Evolutionary conservation across 2,329 filamentous ascomycete species (phyloP).

Genomic region (Clarireedia sp.): DNA sequence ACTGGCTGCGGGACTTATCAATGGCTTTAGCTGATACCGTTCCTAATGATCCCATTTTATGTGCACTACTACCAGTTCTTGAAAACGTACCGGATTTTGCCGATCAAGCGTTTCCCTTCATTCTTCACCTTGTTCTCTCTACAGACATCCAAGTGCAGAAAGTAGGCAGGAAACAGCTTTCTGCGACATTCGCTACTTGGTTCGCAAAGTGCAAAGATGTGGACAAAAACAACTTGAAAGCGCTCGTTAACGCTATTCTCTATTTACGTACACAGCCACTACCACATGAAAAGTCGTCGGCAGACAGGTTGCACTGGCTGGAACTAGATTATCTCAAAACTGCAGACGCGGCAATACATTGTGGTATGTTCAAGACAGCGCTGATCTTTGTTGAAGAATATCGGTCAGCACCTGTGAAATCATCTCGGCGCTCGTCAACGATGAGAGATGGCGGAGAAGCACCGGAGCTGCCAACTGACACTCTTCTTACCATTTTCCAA

Average conservation of each 20-base stretch:
- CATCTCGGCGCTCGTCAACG: slow-evolving; percentile 60
- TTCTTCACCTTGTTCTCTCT: slow-evolving; percentile 73
- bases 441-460: slow-evolving; percentile 34
- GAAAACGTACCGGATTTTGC: slow-evolving; percentile 60
- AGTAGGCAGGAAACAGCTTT: slow-evolving; percentile 53
- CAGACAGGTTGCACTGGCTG: slow-evolving; percentile 76
- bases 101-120: slow-evolving; percentile 67
- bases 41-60: slow-evolving; percentile 58
- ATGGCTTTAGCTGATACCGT: slow-evolving; percentile 53
- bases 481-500: slow-evolving; percentile 77
- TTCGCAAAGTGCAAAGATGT: slow-evolving; percentile 42
- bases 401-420: slow-evolving; percentile 45
- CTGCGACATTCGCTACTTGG: slow-evolving; percentile 55
- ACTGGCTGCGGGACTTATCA: slow-evolving; percentile 57
- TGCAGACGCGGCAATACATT: slow-evolving; percentile 63
- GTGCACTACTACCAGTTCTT: slow-evolving; percentile 59
- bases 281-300: slow-evolving; percentile 68
- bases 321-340: slow-evolving; percentile 68
- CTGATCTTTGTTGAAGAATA: slow-evolving; percentile 74
- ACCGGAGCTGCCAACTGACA: slow-evolving; percentile 48
- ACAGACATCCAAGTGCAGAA: slow-evolving; percentile 57
- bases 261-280: slow-evolving; percentile 79
- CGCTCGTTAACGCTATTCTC: slow-evolving; percentile 71
- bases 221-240: slow-evolving; percentile 55
- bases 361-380: slow-evolving; percentile 81